These are phyloP conservation scores for Podila clonocystis DNA, from an alignment of 192 early-diverging fungal genomes.

Conservation along the genomic window DNA sequence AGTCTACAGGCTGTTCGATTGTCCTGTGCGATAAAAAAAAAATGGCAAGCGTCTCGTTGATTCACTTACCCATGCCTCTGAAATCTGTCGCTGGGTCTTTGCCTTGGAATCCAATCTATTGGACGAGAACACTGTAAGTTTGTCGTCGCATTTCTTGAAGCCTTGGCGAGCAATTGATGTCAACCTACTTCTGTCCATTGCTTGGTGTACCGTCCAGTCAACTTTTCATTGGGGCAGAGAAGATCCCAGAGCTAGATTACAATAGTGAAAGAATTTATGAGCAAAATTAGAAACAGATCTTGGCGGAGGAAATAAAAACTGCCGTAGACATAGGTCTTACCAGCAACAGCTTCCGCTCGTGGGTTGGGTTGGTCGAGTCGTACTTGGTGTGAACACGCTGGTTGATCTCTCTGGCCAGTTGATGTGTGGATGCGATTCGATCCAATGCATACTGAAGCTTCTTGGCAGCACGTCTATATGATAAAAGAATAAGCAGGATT, in stretches of 20 bases:
- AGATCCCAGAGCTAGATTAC: conserved; percentile 67
- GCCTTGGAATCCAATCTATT: conserved; percentile 86
- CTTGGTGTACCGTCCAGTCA: conserved; percentile 57
- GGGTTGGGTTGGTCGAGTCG: conserved; percentile 62
- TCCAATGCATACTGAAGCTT: conserved; percentile 62
- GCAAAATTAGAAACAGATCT: background rate
- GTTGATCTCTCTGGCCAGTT: conserved; percentile 67
- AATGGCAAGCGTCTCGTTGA: background rate
- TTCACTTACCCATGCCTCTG: conserved; percentile 77
- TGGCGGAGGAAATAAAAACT: background rate
- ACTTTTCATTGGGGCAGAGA: conserved; percentile 63
- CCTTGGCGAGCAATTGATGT: background rate
- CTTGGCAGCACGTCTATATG: conserved; percentile 57
- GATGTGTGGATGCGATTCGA: conserved; percentile 61
- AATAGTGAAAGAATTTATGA: conserved; percentile 1
- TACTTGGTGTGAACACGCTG: conserved; percentile 67
- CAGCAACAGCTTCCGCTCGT: conserved; percentile 70
- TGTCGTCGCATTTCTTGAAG: background rate
- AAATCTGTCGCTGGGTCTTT: conserved; percentile 88
- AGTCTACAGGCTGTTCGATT: too few relatives aligned
- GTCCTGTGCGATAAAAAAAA: background rate
- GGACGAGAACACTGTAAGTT: background rate
- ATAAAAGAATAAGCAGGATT: background rate
- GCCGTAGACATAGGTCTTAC: conserved; percentile 16
- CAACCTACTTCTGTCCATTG: conserved; percentile 69